Base-by-base conservation (phyloP, 305 asterid species). In the Fraxinus greggii region DNA sequence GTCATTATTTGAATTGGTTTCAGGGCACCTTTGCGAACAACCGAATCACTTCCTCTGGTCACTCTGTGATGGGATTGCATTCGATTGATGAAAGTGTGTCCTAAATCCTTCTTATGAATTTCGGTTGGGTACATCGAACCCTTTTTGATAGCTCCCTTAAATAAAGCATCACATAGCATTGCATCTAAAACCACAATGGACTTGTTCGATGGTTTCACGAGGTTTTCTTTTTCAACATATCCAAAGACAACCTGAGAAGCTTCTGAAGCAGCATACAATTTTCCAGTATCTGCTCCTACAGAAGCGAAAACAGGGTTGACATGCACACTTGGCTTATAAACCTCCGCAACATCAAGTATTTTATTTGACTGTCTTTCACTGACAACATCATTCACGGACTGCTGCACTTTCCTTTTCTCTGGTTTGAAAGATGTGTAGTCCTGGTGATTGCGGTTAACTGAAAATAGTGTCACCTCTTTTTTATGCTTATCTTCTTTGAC, bases 401-500 rank as follows among this genome's bases (percentile, higher is more conserved):
- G 93, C 78, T 89, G 96, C 79, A 79, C 89, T 85, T 89, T 90
- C 88, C 85, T 88, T 88, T 93, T 95, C 90, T 93, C 98, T 65
- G 98, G 98, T 88, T 79, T 93, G 89, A 92, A 95, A 80, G 94
- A 90, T 80, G 87, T 77, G 85, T 93, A 95, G 31, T 95, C 97
- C 78, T 83, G 87, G 90, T 95, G 99, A 69, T 86, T 93, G 83
- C 91, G 95, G 83, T 94, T 94, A 83, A 95, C 90, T 12, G 94
- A 84, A 84, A 85, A 28, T 48, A 95, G 83, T 2, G 73, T 87
- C 83, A 76, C 88, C 93, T 94, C 99, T 83, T 95, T 94, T 80
- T 93, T 95, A 85, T 95, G 92, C 81, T 94, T 95, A 83, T 95
- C 98, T 87, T 95, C 98, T 89, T 95, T 95, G 78, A 89, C 93